Base-by-base conservation (phyloP, 352 stramenopile species). In the Pythium periplocum region DNA sequence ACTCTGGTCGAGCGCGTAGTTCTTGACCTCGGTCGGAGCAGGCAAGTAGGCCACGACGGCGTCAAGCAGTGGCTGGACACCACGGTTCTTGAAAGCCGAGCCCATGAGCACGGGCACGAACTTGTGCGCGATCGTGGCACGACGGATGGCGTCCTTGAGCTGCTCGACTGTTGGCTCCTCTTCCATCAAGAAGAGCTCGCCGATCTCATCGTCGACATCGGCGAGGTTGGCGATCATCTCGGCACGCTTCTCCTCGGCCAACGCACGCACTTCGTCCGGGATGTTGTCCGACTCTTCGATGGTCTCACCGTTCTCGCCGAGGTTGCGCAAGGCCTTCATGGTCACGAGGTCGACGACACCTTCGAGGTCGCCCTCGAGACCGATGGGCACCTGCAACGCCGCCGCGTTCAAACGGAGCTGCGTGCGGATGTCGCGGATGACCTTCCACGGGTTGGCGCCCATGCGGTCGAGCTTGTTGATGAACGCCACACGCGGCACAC, bases 51-150 rank as follows among this genome's bases (percentile, higher is more conserved):
- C 83, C 43, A 98, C 57, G 9, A 99, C 96, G 37, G 86, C 97
- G 71, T 99, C 97, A 26, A 99, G 80, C 59, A 99, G 84, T n/a
- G 96, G 86, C 71, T 99, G 97, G 51, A 99, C 96, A 33, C 95
- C 95, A 45, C 97, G 98, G 79, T 99, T 99, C 75, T 97, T 97
- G 62, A 96, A 97, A 5, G 97, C 97, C 53, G 92, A 98, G 37
- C 97, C 97, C 96, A 99, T 99, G 68, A 99, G 98, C 36, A 99
- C 97, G 7, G 97, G 97, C 51, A 99, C 96, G 68, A 99, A 99
- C 60, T 95, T 95, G 68, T 97, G 97, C n/a, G 81, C 83, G 56
- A 99, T 92, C 37, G 95, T 99, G 48, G 92, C 75, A 39, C 93
- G 78, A 51, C 97, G 92, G 63, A 99, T 99, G 17, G 96, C 96